phyloP scores from a whole-genome alignment of 2,329 filamentous ascomycete genomes.

The Emergomyces orientalis region DNA sequence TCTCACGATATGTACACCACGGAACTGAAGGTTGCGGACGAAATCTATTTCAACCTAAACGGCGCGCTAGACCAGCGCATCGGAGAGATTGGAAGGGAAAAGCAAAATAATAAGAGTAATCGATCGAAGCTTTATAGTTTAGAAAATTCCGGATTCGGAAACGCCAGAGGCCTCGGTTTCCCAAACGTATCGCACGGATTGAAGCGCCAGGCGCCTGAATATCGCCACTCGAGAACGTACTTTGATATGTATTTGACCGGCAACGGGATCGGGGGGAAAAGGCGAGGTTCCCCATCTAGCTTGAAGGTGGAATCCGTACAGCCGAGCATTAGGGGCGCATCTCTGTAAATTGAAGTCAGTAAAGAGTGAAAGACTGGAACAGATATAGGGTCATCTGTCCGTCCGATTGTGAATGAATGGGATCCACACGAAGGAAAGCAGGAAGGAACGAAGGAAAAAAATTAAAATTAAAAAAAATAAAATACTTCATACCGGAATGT shows the following conservation, averaged over 20 bases:
- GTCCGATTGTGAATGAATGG: no score
- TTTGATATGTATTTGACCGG: constrained; percentile 10
- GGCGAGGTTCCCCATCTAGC: constrained; percentile 12
- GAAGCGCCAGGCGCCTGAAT: constrained; percentile 12
- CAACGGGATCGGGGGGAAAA: constrained; percentile 9
- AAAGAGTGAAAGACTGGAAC: background rate
- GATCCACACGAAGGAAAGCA: background rate
- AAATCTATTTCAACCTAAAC: background rate
- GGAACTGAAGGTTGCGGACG: background rate
- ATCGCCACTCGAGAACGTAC: constrained; percentile 10
- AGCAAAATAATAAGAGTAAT: background rate
- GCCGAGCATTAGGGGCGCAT: constrained; percentile 15
- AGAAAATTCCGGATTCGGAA: constrained; percentile 8
- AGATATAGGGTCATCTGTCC: background rate
- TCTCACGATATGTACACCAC: background rate
- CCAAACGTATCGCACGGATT: constrained; percentile 13
- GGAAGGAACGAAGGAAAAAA: background rate
- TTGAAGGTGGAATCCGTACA: constrained; percentile 19
- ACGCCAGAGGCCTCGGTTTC: constrained; percentile 10
- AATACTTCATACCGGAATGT: constrained; percentile 7
- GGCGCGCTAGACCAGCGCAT: background rate
- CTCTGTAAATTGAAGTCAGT: constrained; percentile 11
- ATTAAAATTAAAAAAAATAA: background rate
- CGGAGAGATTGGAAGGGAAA: background rate
- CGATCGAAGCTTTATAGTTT: background rate